These are phyloP conservation scores for Aspergillus texensis DNA, from an alignment of 2,329 filamentous ascomycete genomes.

Conservation along the genomic window DNA sequence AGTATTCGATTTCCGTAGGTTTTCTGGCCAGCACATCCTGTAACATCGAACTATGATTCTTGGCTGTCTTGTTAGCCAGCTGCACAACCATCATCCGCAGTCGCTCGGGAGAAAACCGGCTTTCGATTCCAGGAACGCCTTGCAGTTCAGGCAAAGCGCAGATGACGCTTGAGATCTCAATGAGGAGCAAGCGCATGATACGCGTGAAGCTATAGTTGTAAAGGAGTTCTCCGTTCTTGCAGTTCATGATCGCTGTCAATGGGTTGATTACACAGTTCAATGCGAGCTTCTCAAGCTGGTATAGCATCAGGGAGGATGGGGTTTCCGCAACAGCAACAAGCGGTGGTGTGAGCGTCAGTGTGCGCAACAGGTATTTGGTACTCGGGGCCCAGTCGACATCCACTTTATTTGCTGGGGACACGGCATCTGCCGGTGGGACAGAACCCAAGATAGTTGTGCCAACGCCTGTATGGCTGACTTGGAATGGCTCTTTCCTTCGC, in stretches of 20 bases:
- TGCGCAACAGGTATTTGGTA: constrained; percentile 65
- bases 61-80: constrained; percentile 57
- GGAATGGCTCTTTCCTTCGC: constrained; percentile 49
- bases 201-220: constrained; percentile 67
- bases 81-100: constrained; percentile 62
- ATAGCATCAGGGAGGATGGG: constrained; percentile 64
- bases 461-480: constrained; percentile 59
- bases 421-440: constrained; percentile 36
- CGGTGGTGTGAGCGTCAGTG: constrained; percentile 63
- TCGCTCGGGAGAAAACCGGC: constrained; percentile 63
- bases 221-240: constrained; percentile 71
- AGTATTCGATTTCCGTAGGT: constrained; percentile 76
- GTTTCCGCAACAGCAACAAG: constrained; percentile 64
- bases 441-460: constrained; percentile 62
- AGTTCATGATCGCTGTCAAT: constrained; percentile 76
- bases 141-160: constrained; percentile 73
- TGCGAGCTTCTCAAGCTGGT: constrained; percentile 78
- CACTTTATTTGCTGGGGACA: constrained; percentile 22
- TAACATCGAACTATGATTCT: constrained; percentile 69
- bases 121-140: constrained; percentile 60
- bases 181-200: constrained; percentile 70
- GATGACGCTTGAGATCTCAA: constrained; percentile 75
- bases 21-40: constrained; percentile 63
- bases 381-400: constrained; percentile 38
- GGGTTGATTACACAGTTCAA: constrained; percentile 79